Evolutionary conservation across 148 eudicot genomes (phyloP).

Genomic region (Vaccinium vitisidaea): DNA sequence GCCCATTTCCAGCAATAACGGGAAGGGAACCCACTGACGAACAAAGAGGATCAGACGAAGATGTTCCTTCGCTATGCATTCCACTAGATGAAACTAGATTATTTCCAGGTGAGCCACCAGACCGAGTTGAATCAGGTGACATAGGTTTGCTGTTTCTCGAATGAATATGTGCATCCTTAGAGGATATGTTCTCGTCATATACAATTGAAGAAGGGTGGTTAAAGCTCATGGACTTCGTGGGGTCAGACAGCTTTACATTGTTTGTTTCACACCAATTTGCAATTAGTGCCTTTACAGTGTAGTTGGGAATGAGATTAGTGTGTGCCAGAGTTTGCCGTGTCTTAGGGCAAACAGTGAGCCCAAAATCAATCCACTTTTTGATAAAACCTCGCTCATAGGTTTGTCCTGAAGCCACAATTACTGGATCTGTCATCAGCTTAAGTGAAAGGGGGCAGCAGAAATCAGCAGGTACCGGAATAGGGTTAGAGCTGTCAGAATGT

Average conservation of each 20-base stretch:
- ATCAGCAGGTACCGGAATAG: constrained; percentile 76
- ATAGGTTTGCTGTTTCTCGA: constrained; percentile 42
- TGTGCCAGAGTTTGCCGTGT: constrained; percentile 82
- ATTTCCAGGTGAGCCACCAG: constrained; percentile 36
- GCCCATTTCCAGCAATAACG: constrained; percentile 39
- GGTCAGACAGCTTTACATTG: constrained; percentile 84
- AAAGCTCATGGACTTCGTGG: constrained; percentile 49
- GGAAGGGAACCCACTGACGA: constrained; percentile 59
- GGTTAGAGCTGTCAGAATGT: constrained; percentile 71
- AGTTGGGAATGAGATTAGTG: constrained; percentile 89
- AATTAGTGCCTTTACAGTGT: constrained; percentile 92
- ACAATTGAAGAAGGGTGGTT: constrained; percentile 49
- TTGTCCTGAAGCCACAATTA: constrained; percentile 94
- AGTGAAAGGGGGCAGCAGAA: constrained; percentile 96
- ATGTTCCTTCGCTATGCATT: constrained; percentile 33
- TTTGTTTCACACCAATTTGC: constrained; percentile 92
- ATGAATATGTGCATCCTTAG: constrained; percentile 32
- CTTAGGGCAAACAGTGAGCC: constrained; percentile 93
- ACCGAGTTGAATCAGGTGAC: constrained; percentile 44
- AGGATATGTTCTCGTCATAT: constrained; percentile 36
- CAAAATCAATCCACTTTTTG: constrained; percentile 90
- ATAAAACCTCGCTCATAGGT: constrained; percentile 85
- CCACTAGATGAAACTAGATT: constrained; percentile 42
- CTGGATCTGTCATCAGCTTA: constrained; percentile 97
- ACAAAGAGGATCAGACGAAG: constrained; percentile 57